Conservation (phyloP, 2,329 filamentous ascomycete genomes). For the Cytospora mali region DNA sequence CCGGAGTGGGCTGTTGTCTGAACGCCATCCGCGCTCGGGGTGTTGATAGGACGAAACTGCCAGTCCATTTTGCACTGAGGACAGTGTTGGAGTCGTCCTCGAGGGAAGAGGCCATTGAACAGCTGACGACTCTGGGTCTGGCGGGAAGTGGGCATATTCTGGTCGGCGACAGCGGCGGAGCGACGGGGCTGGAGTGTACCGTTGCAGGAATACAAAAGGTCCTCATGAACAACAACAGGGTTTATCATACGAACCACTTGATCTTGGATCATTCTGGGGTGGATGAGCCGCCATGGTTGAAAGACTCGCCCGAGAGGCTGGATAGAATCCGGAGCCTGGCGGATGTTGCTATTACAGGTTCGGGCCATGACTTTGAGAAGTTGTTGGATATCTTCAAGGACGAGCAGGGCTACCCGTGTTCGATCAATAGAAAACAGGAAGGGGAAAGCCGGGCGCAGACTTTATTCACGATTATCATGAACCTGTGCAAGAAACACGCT, state of each 20-base stretch:
- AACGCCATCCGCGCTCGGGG: slow-evolving; percentile 64
- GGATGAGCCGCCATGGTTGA: slow-evolving; percentile 19
- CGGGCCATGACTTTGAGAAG: neutral
- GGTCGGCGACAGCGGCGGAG: slow-evolving; percentile 12
- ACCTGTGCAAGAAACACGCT: slow-evolving; percentile 12
- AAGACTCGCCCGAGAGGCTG: slow-evolving; percentile 15
- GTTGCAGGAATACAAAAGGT: slow-evolving; percentile 9
- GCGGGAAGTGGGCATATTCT: slow-evolving; percentile 28
- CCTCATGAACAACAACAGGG: neutral
- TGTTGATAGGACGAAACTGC: slow-evolving; percentile 53
- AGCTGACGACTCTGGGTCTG: neutral
- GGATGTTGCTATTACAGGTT: neutral
- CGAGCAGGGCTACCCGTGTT: slow-evolving; percentile 19
- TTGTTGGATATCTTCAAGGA: slow-evolving; percentile 18
- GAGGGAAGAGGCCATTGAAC: neutral
- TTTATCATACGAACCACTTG: slow-evolving; percentile 25
- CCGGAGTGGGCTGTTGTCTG: slow-evolving; percentile 60
- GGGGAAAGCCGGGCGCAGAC: slow-evolving; percentile 3
- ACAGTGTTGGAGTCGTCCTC: slow-evolving; percentile 55
- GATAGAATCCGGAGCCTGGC: slow-evolving; percentile 2
- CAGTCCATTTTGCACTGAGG: slow-evolving; percentile 64
- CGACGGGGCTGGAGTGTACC: slow-evolving; percentile 26
- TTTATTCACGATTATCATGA: slow-evolving; percentile 27
- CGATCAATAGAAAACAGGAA: slow-evolving; percentile 19
- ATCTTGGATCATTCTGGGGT: slow-evolving; percentile 19